Conservation (phyloP, 2,329 filamentous ascomycete genomes). For the Pseudogymnoascus sp. region DNA sequence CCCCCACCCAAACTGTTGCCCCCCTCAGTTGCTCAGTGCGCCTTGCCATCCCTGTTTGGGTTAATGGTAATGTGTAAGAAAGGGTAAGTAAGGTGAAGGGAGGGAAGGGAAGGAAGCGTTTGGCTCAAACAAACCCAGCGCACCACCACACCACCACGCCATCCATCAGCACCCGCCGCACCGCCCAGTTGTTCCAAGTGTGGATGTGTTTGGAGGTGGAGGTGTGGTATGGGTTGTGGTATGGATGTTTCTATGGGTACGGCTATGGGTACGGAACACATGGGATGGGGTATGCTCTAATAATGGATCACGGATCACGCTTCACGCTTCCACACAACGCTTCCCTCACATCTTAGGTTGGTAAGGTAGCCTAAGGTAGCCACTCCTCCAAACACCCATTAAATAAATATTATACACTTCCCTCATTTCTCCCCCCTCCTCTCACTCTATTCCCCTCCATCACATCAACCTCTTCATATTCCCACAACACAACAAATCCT, state of each 20-base stretch:
- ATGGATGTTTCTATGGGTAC: neutral
- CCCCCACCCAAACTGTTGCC: neutral
- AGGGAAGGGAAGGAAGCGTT: neutral
- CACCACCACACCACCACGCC: neutral
- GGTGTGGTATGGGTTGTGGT: neutral
- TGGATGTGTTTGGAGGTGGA: neutral
- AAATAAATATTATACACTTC: conserved; percentile 9
- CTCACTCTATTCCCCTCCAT: conserved; percentile 10
- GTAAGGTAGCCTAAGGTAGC: neutral
- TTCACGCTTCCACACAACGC: neutral
- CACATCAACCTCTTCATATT: conserved; percentile 3
- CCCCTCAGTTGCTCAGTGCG: neutral
- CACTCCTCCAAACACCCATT: neutral
- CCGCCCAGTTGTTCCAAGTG: neutral
- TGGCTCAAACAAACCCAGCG: conserved; percentile 1
- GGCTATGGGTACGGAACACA: neutral
- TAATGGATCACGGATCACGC: neutral
- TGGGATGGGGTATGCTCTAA: conserved; percentile 5
- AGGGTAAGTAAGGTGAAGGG: neutral
- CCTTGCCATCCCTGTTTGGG: neutral
- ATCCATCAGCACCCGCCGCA: neutral
- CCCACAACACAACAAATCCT: neutral
- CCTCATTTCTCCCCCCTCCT: conserved; percentile 11
- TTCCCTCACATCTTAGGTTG: neutral
- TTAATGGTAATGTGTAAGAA: neutral